Evolutionary conservation across 2,329 filamentous ascomycete genomes (phyloP).

Genomic region (Phoma sp.): DNA sequence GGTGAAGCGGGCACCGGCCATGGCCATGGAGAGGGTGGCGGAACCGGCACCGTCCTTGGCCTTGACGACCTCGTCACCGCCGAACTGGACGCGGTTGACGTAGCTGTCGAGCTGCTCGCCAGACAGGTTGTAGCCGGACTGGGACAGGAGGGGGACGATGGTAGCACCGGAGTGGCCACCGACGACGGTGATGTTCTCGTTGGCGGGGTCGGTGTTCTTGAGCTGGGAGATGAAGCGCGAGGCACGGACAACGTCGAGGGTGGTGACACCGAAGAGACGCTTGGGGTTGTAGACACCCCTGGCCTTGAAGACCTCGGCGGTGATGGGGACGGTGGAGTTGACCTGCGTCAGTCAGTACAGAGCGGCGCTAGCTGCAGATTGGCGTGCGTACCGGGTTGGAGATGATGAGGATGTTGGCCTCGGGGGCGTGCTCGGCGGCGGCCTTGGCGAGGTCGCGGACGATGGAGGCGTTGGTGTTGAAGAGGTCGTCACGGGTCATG

Average conservation of each 20-base stretch:
- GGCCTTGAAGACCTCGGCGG: constrained; percentile 95
- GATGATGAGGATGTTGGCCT: constrained; percentile 97
- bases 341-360: constrained; percentile 59
- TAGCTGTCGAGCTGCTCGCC: constrained; percentile 78
- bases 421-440: constrained; percentile 82
- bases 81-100: constrained; percentile 95
- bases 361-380: background rate
- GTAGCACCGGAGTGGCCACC: constrained; percentile 98
- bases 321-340: constrained; percentile 99
- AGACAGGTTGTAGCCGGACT: constrained; percentile 86
- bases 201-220: constrained; percentile 86
- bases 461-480: constrained; percentile 99
- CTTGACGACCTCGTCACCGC: constrained; percentile 98
- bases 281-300: constrained; percentile 98
- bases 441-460: constrained; percentile 98
- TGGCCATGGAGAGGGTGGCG: constrained; percentile 98
- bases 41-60: constrained; percentile 98
- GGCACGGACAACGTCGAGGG: constrained; percentile 97
- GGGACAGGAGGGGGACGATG: constrained; percentile 96
- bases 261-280: constrained; percentile 99
- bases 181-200: constrained; percentile 94
- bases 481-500: constrained; percentile 99
- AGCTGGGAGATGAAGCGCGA: constrained; percentile 96
- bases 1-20: constrained; percentile 85
- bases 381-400: constrained; percentile 78